Percentiles rank a stretch among this genome's conserved stretches.
These are phyloP conservation scores for Metschnikowia drakensbergensis DNA, from an alignment of 805 yeast species.

Conservation along the genomic window DNA sequence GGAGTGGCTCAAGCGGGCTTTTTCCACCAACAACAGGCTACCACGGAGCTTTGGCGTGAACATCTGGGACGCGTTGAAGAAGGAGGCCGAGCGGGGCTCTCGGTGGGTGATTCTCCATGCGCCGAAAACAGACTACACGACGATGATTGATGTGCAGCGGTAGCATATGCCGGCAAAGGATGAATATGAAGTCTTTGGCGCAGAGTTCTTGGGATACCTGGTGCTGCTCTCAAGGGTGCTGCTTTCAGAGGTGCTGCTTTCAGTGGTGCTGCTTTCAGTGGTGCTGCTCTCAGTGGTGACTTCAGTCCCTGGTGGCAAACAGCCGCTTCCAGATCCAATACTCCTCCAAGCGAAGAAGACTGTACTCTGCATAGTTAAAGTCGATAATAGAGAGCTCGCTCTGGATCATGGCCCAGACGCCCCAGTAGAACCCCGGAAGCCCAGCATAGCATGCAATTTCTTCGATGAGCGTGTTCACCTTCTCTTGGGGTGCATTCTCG, in stretches of 20 bases:
- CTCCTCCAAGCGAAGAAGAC: slow-evolving; percentile 57
- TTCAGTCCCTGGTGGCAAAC: slow-evolving; percentile 5
- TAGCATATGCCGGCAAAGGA: slow-evolving; percentile 1
- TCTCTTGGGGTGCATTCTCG: slow-evolving; percentile 23
- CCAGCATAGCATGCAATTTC: slow-evolving; percentile 67
- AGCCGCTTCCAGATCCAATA: slow-evolving; percentile 63
- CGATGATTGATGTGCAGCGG: slow-evolving; percentile 28
- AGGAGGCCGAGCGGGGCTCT: slow-evolving; percentile 68
- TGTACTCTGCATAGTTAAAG: slow-evolving; percentile 63
- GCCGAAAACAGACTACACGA: slow-evolving; percentile 68
- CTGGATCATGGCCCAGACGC: slow-evolving; percentile 78
- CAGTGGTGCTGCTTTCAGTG: background rate
- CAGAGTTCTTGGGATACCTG: too few relatives aligned
- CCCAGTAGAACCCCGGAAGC: slow-evolving; percentile 82
- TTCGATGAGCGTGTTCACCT: slow-evolving; percentile 44
- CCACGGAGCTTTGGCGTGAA: slow-evolving; percentile 78
- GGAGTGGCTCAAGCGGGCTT: slow-evolving; percentile 80
- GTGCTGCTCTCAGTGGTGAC: too few relatives aligned
- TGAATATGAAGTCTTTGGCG: too few relatives aligned
- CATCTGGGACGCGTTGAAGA: slow-evolving; percentile 66
- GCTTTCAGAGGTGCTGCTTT: too few relatives aligned
- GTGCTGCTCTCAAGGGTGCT: background rate
- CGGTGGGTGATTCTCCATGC: slow-evolving; percentile 76
- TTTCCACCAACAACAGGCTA: slow-evolving; percentile 68
- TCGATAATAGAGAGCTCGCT: slow-evolving; percentile 65